Evolutionary conservation across 108 stramenopile genomes (phyloP).

Genomic region (Pseudonitzschia delicatissima): DNA sequence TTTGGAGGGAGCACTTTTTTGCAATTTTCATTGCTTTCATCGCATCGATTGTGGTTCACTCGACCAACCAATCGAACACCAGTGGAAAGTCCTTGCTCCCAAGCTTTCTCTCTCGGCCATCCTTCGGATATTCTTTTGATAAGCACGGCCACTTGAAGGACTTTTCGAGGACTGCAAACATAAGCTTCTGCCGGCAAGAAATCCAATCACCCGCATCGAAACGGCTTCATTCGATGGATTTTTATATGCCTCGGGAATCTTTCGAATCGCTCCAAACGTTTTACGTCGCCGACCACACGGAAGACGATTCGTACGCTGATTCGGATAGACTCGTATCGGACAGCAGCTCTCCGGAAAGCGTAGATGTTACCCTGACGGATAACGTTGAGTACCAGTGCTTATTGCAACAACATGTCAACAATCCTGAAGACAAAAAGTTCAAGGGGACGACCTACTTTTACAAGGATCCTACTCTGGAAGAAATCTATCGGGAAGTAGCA

Average conservation of each 20-base stretch:
- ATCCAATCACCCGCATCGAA: neutral
- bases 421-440: constrained; percentile 15
- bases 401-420: constrained; percentile 18
- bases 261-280: constrained; percentile 24
- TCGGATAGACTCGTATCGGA: neutral
- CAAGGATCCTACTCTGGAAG: constrained; percentile 22
- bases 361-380: neutral
- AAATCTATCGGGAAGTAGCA: constrained; percentile 30
- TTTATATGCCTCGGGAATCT: constrained; percentile 37
- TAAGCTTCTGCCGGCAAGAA: constrained; percentile 36
- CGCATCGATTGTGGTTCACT: constrained; percentile 41
- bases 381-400: constrained; percentile 22
- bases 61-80: constrained; percentile 8
- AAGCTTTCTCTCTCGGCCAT: neutral
- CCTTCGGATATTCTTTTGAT: neutral
- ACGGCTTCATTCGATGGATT: constrained; percentile 37
- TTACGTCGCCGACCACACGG: constrained; percentile 39
- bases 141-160: constrained; percentile 29
- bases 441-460: constrained; percentile 25
- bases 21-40: constrained; percentile 63
- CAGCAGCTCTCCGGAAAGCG: neutral
- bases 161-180: constrained; percentile 38
- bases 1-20: constrained; percentile 55
- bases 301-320: constrained; percentile 40
- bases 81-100: too few relatives aligned